phyloP scores from a whole-genome alignment of 2,329 filamentous ascomycete genomes.

The Paraconiothyrium sp. region DNA sequence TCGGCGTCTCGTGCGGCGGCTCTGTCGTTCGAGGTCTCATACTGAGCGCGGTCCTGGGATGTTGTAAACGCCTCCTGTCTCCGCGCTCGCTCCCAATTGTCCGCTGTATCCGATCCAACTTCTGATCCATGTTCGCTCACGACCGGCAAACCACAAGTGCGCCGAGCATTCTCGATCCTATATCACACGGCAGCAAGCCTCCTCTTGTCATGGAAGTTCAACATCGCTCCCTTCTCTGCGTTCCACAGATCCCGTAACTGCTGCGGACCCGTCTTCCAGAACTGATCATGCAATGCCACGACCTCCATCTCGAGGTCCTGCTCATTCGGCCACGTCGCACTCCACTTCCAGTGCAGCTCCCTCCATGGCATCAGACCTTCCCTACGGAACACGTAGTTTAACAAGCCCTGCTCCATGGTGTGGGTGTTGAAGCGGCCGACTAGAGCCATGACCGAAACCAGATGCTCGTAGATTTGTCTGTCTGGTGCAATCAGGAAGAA shows the following conservation, averaged over 20 bases:
- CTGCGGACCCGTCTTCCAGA: conserved; percentile 39
- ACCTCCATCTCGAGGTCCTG: conserved; percentile 47
- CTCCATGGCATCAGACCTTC: conserved; percentile 56
- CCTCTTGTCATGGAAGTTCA: conserved; percentile 17
- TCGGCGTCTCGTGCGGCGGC: neutral
- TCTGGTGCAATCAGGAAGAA: conserved; percentile 55
- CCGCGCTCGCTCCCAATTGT: neutral
- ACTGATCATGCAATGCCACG: conserved; percentile 52
- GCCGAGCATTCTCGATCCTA: neutral
- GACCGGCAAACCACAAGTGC: neutral
- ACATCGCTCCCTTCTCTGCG: conserved; percentile 18
- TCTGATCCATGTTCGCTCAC: neutral
- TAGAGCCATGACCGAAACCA: conserved; percentile 48
- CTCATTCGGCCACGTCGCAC: conserved; percentile 49
- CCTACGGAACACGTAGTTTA: conserved; percentile 56
- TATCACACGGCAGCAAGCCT: neutral
- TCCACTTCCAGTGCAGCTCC: conserved; percentile 52
- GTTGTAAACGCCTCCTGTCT: neutral
- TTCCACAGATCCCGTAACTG: conserved; percentile 19
- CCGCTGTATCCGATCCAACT: neutral
- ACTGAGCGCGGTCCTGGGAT: neutral
- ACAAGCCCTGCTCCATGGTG: conserved; percentile 55
- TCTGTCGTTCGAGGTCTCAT: neutral
- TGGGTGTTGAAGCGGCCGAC: conserved; percentile 51
- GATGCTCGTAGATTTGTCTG: conserved; percentile 50